A percentile compares a stretch with the other conserved stretches of the same genome.
These are phyloP conservation scores for Cynanchum wilfordii DNA, from an alignment of 257 asterid genomes.

Conservation along the genomic window DNA sequence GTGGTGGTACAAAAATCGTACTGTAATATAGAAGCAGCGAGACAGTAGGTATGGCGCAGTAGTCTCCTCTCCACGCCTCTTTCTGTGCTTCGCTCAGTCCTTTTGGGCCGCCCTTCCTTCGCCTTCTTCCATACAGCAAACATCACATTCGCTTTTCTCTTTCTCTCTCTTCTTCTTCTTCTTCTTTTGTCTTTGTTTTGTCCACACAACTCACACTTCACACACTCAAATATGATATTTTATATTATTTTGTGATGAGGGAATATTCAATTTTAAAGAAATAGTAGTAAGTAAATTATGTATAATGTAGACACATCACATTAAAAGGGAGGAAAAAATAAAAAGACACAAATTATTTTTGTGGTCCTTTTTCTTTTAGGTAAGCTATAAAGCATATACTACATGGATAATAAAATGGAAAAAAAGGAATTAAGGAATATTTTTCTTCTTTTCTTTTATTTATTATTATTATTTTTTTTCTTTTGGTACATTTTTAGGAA, in stretches of 20 bases:
- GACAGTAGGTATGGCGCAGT: neutral
- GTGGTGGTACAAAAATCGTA: slow-evolving; percentile 5
- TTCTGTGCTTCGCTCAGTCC: slow-evolving; percentile 8
- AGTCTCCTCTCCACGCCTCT: neutral
- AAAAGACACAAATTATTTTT: neutral
- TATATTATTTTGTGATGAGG: too few relatives aligned
- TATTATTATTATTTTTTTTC: neutral
- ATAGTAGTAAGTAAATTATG: too few relatives aligned
- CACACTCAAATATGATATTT: too few relatives aligned
- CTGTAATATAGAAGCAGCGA: neutral
- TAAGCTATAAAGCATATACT: neutral
- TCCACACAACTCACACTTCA: neutral
- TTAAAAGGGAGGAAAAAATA: too few relatives aligned
- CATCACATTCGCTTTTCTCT: slow-evolving; percentile 8
- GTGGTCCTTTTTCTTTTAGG: neutral
- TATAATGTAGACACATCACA: neutral
- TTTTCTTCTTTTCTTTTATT: neutral
- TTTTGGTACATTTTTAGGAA: neutral
- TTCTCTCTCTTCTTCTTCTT: too few relatives aligned
- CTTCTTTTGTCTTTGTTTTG: neutral
- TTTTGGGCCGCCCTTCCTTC: slow-evolving; percentile 14
- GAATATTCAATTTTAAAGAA: too few relatives aligned
- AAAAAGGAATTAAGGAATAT: neutral
- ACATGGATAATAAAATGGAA: neutral
- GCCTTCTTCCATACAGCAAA: slow-evolving; percentile 12